Evolutionary conservation across 768 basidiomycete species (phyloP), one percentile per base, ranked within the genome.

Genomic region (Lanmaoa pseudosensibilis): DNA sequence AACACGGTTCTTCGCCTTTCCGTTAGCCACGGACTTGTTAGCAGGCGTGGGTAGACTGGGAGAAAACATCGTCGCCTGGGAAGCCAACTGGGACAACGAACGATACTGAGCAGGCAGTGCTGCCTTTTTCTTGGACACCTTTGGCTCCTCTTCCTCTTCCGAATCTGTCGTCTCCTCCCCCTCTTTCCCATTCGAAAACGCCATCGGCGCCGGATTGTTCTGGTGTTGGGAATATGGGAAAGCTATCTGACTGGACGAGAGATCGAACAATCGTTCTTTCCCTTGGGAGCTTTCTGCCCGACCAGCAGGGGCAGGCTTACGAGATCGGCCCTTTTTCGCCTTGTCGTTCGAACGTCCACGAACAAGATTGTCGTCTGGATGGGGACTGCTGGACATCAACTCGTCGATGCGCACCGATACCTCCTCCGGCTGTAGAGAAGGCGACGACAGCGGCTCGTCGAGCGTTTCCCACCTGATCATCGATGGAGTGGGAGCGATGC

Each of bases 141-240:
- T 47, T 11, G 41, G 46, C 4, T 59, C 65, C 8, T 51, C 58
- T 30, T 59, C 65, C 8, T 51, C 58, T 30, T 67, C 74, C 37
- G 73, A 61, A 49, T 69, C 67, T 7, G 60, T 52, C 5, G 36
- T 12, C 60, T 43, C 72, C 21, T 73, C 75, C 33, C 74, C 68
- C 12, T 80, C 76, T 37, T 78, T 73, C 27, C 78, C 77, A 11
- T 57, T 44, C 18, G 44, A 21, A 12, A 38, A 11, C n/a, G 30
- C 54, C 13, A 55, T 19, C 13, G 49, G 44, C 30, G 55, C 50
- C 23, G 60, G 54, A 43, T 40, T 55, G 40, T 50, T 32, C 30
- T 49, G 68, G 61, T 74, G 75, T 62, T 82, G 80, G 19, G 83
- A 84, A 56, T 82, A 81, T 9, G 82, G 84, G 56, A 82, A 80